phyloP scores from a whole-genome alignment of 441 rosid genomes.

The Eutrema salsugineum region DNA sequence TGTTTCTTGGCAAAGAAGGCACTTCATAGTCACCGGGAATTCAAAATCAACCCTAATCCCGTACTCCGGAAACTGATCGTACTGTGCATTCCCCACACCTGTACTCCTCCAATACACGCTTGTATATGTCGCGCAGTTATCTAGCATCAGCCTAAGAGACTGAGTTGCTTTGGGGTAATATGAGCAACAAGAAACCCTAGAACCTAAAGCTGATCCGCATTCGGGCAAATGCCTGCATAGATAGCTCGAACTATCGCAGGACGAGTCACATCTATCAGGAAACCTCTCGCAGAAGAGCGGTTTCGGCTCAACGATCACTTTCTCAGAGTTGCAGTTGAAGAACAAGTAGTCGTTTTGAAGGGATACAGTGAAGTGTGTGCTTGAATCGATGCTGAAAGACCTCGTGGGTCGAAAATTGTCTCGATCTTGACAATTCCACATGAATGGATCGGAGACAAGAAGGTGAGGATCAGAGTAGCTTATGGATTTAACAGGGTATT shows the following conservation, averaged over 20 bases:
- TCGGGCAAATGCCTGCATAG: conserved; percentile 86
- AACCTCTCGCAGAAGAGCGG: conserved; percentile 81
- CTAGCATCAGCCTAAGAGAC: conserved; percentile 79
- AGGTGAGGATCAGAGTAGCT: conserved; percentile 85
- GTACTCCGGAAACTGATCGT: conserved; percentile 77
- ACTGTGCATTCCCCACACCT: conserved; percentile 39
- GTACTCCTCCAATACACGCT: conserved; percentile 79
- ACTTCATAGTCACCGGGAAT: conserved; percentile 70
- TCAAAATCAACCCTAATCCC: conserved; percentile 81
- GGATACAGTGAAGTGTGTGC: conserved; percentile 77
- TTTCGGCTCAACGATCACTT: conserved; percentile 74
- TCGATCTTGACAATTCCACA: conserved; percentile 84
- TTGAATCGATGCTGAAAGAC: conserved; percentile 84
- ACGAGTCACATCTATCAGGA: conserved; percentile 88
- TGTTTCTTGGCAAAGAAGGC: conserved; percentile 83
- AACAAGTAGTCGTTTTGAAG: conserved; percentile 83
- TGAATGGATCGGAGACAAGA: conserved; percentile 65
- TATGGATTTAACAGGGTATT: conserved; percentile 63
- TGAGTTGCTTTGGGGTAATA: conserved; percentile 81
- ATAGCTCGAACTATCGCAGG: conserved; percentile 84
- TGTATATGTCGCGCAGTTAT: conserved; percentile 72
- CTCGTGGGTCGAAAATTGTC: conserved; percentile 68
- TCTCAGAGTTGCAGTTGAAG: conserved; percentile 72
- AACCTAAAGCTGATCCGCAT: conserved; percentile 47
- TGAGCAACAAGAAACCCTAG: conserved; percentile 70